These are phyloP conservation scores for Monilinia polystroma DNA, from an alignment of 2,329 filamentous ascomycete genomes.

Conservation along the genomic window DNA sequence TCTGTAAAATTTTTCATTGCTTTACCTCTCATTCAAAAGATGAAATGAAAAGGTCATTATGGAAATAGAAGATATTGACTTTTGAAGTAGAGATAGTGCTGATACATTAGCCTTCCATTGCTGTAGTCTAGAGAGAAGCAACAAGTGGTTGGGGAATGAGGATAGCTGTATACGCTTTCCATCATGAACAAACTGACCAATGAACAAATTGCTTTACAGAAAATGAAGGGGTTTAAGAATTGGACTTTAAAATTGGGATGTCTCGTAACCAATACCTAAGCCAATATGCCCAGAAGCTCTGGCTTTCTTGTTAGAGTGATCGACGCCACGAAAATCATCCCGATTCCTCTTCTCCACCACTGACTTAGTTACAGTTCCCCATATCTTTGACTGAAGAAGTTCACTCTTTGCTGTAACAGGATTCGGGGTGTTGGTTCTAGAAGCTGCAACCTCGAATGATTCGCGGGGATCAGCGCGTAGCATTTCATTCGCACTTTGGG, in stretches of 20 bases:
- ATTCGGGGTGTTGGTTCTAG: constrained; percentile 40
- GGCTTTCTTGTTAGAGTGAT: constrained; percentile 48
- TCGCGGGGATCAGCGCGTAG: constrained; percentile 56
- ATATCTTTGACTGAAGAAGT: constrained; percentile 60
- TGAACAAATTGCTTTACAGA: not conserved
- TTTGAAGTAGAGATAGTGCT: not conserved
- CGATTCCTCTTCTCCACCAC: constrained; percentile 43
- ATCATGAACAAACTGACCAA: not conserved
- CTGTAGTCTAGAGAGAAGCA: not conserved
- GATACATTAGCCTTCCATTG: not conserved
- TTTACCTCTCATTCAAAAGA: too few species aligned
- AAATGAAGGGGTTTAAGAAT: not conserved
- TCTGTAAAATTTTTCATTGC: too few species aligned
- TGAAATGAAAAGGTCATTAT: not conserved
- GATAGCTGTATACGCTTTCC: not conserved
- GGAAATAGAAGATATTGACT: not conserved
- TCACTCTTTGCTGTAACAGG: constrained; percentile 44
- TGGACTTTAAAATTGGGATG: constrained; percentile 21
- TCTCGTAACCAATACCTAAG: constrained; percentile 51
- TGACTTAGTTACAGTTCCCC: constrained; percentile 57
- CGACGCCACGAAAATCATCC: constrained; percentile 26
- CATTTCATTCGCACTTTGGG: constrained; percentile 73
- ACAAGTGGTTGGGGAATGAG: not conserved
- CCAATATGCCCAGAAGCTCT: constrained; percentile 51
- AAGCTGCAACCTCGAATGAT: constrained; percentile 41